phyloP scores from a whole-genome alignment of 495 filamentous ascomycete species.

The Aspergillus diversus region DNA sequence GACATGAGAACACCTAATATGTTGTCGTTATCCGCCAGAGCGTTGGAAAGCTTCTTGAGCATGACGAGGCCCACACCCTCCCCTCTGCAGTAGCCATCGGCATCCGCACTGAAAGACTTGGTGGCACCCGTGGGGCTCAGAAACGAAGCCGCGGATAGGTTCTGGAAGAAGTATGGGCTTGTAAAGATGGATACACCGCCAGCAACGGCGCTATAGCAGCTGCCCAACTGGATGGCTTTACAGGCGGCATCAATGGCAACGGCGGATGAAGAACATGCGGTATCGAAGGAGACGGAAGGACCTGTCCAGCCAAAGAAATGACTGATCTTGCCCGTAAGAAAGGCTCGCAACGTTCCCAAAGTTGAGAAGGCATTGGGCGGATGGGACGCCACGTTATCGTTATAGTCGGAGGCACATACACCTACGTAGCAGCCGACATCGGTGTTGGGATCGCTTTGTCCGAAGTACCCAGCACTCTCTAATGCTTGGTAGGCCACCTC shows the following conservation, averaged over 20 bases:
- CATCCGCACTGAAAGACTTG: constrained; percentile 66
- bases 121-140: constrained; percentile 43
- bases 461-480: constrained; percentile 41
- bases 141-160: constrained; percentile 31
- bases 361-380: constrained; percentile 37
- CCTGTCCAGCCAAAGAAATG: constrained; percentile 46
- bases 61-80: constrained; percentile 65
- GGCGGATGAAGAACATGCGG: constrained; percentile 39
- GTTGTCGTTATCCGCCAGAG: constrained; percentile 59
- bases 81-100: constrained; percentile 70
- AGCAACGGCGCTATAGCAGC: constrained; percentile 27
- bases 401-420: constrained; percentile 32
- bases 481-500: constrained; percentile 48
- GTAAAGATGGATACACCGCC: constrained; percentile 37
- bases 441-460: constrained; percentile 43
- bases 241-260: constrained; percentile 28
- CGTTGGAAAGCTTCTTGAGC: constrained; percentile 62
- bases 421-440: constrained; percentile 40
- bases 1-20: constrained; percentile 60
- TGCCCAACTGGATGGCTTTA: constrained; percentile 5
- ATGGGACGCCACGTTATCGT: constrained; percentile 36
- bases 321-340: constrained; percentile 36
- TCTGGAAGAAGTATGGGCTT: constrained; percentile 23
- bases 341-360: constrained; percentile 32
- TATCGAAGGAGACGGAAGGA: constrained; percentile 39